Evolutionary conservation across 768 basidiomycete genomes (phyloP).

Genomic region (Crepidotus variabilis): DNA sequence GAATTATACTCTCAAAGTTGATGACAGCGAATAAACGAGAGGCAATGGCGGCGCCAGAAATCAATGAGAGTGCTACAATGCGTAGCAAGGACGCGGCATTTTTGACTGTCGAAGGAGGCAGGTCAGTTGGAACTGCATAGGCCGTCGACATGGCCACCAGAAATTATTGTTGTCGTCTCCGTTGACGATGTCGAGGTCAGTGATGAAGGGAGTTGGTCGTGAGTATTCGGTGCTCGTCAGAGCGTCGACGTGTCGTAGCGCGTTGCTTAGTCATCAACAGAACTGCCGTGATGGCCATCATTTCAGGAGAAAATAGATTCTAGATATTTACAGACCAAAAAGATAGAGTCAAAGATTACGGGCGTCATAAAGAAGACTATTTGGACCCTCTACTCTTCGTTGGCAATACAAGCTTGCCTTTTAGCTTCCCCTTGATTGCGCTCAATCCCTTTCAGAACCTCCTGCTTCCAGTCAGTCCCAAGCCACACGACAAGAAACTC

Average conservation of each 20-base stretch:
- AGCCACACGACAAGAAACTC: constrained; percentile 62
- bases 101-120: constrained; percentile 68
- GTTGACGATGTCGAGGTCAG: constrained; percentile 6
- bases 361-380: not conserved
- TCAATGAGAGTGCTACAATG: constrained; percentile 85
- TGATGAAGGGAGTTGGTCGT: constrained; percentile 7
- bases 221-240: constrained; percentile 2
- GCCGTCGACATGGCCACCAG: constrained; percentile 64
- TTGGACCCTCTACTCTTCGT: not conserved
- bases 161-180: constrained; percentile 2
- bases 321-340: not conserved
- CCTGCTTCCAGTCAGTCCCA: constrained; percentile 58
- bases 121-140: constrained; percentile 66
- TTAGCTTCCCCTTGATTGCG: constrained; percentile 49
- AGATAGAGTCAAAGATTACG: not conserved
- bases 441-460: constrained; percentile 50
- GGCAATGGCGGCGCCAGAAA: constrained; percentile 92
- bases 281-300: not conserved
- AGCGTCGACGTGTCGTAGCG: constrained; percentile 29
- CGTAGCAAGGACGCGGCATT: constrained; percentile 91
- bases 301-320: not conserved
- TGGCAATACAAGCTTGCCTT: constrained; percentile 7
- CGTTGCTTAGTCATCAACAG: constrained; percentile 21
- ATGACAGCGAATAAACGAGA: constrained; percentile 96
- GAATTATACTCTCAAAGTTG: constrained; percentile 98